These are phyloP conservation scores for Allium fistulosum DNA, from an alignment of 106 monocot genomes.

Conservation along the genomic window DNA sequence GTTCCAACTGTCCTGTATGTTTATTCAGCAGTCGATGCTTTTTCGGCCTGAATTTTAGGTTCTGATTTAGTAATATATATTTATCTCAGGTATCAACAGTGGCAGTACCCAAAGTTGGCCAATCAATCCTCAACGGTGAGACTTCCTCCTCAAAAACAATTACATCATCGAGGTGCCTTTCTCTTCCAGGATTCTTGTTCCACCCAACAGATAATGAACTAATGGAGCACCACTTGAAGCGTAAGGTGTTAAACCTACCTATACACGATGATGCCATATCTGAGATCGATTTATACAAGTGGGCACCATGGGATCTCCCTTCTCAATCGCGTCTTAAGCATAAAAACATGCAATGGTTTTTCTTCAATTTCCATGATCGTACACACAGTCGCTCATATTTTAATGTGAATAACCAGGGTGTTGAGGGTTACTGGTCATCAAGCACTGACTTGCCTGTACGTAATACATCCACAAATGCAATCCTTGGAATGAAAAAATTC, in stretches of 20 bases:
- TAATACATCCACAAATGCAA: background rate
- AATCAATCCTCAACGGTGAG: background rate
- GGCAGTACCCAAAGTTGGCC: background rate
- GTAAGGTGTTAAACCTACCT: conserved; percentile 25
- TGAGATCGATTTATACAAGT: conserved; percentile 52
- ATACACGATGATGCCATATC: conserved; percentile 42
- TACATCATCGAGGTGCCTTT: background rate
- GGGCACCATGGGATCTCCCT: conserved; percentile 66
- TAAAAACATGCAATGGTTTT: conserved; percentile 68
- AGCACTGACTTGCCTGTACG: conserved; percentile 49
- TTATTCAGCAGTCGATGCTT: no score
- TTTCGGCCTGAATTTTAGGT: no score
- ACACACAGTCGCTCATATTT: conserved; percentile 37
- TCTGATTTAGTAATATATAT: no score
- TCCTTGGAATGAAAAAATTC: conserved; percentile 60
- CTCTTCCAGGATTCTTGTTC: conserved; percentile 60
- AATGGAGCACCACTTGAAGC: conserved; percentile 56
- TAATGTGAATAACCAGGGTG: conserved; percentile 47
- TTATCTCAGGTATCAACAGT: background rate
- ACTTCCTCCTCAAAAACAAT: background rate
- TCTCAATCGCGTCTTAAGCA: conserved; percentile 32
- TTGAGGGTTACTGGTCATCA: conserved; percentile 68
- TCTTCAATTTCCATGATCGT: conserved; percentile 58
- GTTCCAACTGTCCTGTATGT: no score
- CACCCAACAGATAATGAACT: conserved; percentile 72